Percentiles rank a stretch among this genome's conserved stretches.
Conservation (phyloP, 108 stramenopile genomes). For the Fragilaria crotonensis region DNA sequence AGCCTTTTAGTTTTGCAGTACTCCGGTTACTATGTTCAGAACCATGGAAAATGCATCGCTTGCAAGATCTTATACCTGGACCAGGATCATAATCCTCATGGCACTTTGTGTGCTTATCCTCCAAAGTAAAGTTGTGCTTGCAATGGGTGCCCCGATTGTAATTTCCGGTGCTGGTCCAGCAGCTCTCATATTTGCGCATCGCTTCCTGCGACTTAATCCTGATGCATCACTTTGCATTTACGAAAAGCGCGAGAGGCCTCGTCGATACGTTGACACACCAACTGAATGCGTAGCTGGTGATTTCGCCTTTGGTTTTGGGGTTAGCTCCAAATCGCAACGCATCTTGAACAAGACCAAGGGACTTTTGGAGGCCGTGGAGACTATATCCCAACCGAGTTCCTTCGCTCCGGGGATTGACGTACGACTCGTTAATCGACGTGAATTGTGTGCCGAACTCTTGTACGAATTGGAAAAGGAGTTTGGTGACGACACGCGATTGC, state of each 20-base stretch:
- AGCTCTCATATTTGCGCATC: slow-evolving; percentile 3
- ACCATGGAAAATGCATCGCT: too few species aligned
- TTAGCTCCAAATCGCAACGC: background rate
- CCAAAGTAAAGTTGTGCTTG: too few species aligned
- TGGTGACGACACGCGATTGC: background rate
- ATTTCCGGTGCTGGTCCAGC: slow-evolving; percentile 9
- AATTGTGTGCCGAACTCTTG: slow-evolving; percentile 8
- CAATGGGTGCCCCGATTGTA: too few species aligned
- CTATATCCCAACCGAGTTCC: background rate
- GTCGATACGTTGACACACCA: slow-evolving; percentile 1
- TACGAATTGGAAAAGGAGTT: slow-evolving; percentile 7
- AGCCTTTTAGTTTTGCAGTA: too few species aligned
- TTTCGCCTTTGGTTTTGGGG: slow-evolving; percentile 9
- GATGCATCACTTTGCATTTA: slow-evolving; percentile 1
- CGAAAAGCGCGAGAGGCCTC: background rate
- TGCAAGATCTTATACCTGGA: too few species aligned
- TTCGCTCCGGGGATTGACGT: background rate
- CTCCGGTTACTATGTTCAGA: too few species aligned
- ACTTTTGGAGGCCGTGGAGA: slow-evolving; percentile 1
- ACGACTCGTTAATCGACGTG: too few species aligned
- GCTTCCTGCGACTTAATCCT: slow-evolving; percentile 3
- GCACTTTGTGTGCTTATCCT: too few species aligned
- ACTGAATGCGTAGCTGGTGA: background rate
- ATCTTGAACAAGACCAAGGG: background rate
- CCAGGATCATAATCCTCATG: too few species aligned